Evolutionary conservation across 129 eudicot species (phyloP).

Genomic region (Tagetes patula): DNA sequence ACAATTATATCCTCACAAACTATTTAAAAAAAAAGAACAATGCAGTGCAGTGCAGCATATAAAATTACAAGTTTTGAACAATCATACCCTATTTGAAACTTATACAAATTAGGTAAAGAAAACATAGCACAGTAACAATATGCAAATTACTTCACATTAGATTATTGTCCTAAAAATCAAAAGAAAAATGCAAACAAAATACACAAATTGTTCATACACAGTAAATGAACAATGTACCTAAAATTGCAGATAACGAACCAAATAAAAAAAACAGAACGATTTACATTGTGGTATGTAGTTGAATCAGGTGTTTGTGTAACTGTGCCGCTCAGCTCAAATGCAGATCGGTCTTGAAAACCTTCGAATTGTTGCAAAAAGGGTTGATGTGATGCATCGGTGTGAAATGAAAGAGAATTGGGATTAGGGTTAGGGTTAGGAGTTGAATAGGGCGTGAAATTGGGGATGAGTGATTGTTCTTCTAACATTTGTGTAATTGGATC

Average conservation of each 20-base stretch:
- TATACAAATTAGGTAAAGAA: background rate
- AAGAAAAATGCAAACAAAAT: background rate
- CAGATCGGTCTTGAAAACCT: background rate
- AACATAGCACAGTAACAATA: background rate
- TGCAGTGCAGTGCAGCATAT: background rate
- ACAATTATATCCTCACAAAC: constrained; percentile 2
- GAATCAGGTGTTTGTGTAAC: constrained; percentile 16
- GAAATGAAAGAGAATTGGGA: background rate
- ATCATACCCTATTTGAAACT: background rate
- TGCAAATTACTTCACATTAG: background rate
- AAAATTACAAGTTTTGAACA: constrained; percentile 3
- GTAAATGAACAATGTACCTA: background rate
- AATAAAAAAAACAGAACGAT: background rate
- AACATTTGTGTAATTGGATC: constrained; percentile 15
- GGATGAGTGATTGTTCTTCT: constrained; percentile 15
- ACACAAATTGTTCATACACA: background rate
- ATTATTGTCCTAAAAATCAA: background rate
- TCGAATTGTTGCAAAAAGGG: background rate
- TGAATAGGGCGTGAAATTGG: constrained; percentile 23
- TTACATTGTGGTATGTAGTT: constrained; percentile 19
- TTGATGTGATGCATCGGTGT: background rate
- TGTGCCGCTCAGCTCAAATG: constrained; percentile 8
- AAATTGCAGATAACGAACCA: constrained; percentile 6
- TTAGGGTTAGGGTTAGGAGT: constrained; percentile 18
- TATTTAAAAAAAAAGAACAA: background rate